Percentiles rank a stretch among this genome's conserved stretches.
These are phyloP conservation scores for Daldinia caldariorum DNA, from an alignment of 495 filamentous ascomycete genomes.

Conservation along the genomic window DNA sequence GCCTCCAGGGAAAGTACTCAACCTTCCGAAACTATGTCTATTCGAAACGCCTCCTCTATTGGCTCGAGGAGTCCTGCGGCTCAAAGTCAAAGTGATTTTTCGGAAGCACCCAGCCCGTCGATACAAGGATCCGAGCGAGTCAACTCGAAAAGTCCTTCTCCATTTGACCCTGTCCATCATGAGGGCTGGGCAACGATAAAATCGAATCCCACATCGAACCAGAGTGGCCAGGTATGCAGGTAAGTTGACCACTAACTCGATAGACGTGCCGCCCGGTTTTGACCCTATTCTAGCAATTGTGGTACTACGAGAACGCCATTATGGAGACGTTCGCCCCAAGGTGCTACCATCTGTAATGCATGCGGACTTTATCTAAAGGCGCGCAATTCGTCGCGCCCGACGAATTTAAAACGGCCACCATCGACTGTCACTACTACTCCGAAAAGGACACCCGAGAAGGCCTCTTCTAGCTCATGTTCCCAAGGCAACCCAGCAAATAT, in stretches of 20 bases:
- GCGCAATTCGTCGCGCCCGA: slow-evolving; percentile 87
- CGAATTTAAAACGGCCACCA: slow-evolving; percentile 79
- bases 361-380: slow-evolving; percentile 96
- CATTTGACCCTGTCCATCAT: slow-evolving; percentile 43
- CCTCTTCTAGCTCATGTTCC: slow-evolving; percentile 47
- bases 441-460: slow-evolving; percentile 50
- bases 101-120: slow-evolving; percentile 44
- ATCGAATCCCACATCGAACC: slow-evolving; percentile 34
- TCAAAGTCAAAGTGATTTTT: slow-evolving; percentile 43
- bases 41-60: slow-evolving; percentile 38
- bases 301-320: slow-evolving; percentile 91
- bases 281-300: slow-evolving; percentile 77
- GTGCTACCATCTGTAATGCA: slow-evolving; percentile 96
- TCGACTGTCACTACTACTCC: slow-evolving; percentile 53
- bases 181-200: slow-evolving; percentile 34
- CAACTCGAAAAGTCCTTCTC: slow-evolving; percentile 48
- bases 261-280: slow-evolving; percentile 15
- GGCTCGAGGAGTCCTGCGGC: slow-evolving; percentile 44
- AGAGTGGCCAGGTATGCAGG: slow-evolving; percentile 66
- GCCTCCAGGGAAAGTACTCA: slow-evolving; percentile 42
- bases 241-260: slow-evolving; percentile 40
- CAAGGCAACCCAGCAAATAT: slow-evolving; percentile 51
- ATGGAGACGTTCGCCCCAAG: slow-evolving; percentile 92
- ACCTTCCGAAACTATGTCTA: slow-evolving; percentile 40
- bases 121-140: slow-evolving; percentile 46